Percentiles rank a stretch among this genome's conserved stretches.
phyloP scores from a whole-genome alignment of 1,284 basidiomycete species.

The Cutaneotrichosporon spelunceum region DNA sequence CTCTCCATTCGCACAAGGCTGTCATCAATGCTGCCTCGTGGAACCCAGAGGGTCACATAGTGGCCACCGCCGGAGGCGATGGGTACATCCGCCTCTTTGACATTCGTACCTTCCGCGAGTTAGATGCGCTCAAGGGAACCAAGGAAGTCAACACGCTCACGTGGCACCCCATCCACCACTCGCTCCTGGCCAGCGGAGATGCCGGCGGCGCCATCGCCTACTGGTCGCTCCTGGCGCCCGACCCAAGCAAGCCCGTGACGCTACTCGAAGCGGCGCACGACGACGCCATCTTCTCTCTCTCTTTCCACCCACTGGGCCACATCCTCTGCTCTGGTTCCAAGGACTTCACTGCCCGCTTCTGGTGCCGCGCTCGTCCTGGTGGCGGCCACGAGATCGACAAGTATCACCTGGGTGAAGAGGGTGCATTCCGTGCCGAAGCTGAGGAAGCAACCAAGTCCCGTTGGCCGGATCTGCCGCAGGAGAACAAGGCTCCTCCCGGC shows the following conservation, averaged over 20 bases:
- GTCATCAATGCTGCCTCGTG: slow-evolving; percentile 89
- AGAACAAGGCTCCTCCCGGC: slow-evolving; percentile 2
- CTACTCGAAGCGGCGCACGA: slow-evolving; percentile 90
- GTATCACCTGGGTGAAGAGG: slow-evolving; percentile 49
- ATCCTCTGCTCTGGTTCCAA: slow-evolving; percentile 88
- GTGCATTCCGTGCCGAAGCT: slow-evolving; percentile 52
- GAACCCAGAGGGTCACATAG: slow-evolving; percentile 87
- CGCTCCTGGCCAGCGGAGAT: slow-evolving; percentile 84
- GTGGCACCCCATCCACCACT: slow-evolving; percentile 92
- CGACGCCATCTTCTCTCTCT: slow-evolving; percentile 91
- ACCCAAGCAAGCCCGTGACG: slow-evolving; percentile 62
- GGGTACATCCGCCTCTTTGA: slow-evolving; percentile 96
- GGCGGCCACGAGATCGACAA: slow-evolving; percentile 62
- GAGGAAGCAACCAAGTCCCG: slow-evolving; percentile 20
- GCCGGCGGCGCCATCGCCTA: slow-evolving; percentile 88
- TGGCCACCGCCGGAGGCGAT: slow-evolving; percentile 91
- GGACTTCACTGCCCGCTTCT: slow-evolving; percentile 97
- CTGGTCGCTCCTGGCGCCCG: slow-evolving; percentile 69
- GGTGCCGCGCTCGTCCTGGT: slow-evolving; percentile 72
- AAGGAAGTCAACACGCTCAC: slow-evolving; percentile 95
- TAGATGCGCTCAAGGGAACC: slow-evolving; percentile 74
- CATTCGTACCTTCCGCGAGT: slow-evolving; percentile 95
- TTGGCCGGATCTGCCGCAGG: slow-evolving; percentile 19
- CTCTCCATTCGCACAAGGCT: slow-evolving; percentile 95
- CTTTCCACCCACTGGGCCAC: slow-evolving; percentile 94